phyloP scores from a whole-genome alignment of 2,329 filamentous ascomycete species.

The Ophidiomyces ophidiicola region DNA sequence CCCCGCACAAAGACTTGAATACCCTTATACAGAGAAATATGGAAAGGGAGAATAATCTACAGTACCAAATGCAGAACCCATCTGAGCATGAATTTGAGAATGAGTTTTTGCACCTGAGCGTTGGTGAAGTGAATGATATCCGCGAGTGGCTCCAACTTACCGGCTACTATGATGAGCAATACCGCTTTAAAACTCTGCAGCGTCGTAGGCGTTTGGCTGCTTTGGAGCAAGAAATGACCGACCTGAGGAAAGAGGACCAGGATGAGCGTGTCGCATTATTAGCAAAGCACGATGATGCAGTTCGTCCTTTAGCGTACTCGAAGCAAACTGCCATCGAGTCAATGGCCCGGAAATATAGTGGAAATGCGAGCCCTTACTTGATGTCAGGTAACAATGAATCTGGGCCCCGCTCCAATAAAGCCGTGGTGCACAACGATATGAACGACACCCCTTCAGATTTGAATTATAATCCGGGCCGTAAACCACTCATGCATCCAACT shows the following conservation, averaged over 20 bases:
- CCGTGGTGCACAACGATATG: neutral
- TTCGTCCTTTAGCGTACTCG: neutral
- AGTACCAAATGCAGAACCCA: neutral
- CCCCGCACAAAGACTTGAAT: neutral
- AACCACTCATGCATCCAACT: constrained; percentile 3
- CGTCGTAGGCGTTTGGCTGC: constrained; percentile 20
- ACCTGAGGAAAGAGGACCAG: constrained; percentile 15
- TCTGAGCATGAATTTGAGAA: constrained; percentile 8
- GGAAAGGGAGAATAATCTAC: neutral
- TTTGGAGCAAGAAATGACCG: constrained; percentile 23
- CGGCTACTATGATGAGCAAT: constrained; percentile 24
- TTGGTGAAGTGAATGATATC: constrained; percentile 19
- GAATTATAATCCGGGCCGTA: neutral
- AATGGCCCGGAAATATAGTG: neutral
- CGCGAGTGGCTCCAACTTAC: constrained; percentile 28
- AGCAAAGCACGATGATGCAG: neutral
- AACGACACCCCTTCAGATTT: neutral
- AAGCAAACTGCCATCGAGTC: neutral
- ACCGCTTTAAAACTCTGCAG: constrained; percentile 20
- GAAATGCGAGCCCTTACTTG: neutral
- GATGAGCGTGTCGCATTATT: constrained; percentile 13
- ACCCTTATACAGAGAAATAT: neutral
- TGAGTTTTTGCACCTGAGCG: constrained; percentile 13
- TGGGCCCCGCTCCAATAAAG: constrained; percentile 1
- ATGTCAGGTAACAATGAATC: constrained; percentile 1